phyloP scores from a whole-genome alignment of 441 rosid genomes.

The Pelargonium australe region DNA sequence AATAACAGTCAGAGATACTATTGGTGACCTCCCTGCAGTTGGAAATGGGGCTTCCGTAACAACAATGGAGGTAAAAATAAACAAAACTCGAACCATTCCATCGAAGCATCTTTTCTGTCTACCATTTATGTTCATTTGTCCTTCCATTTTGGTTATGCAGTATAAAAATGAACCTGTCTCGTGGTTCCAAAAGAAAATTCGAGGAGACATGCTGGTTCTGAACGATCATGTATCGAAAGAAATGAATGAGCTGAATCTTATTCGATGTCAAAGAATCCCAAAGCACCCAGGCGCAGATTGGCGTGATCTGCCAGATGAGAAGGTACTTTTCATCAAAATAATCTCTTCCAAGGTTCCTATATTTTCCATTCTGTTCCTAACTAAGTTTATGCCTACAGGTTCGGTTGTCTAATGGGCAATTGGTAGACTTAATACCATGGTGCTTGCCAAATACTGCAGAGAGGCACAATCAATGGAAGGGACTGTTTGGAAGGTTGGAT shows the following conservation, averaged over 20 bases:
- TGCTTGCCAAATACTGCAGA: conserved; percentile 73
- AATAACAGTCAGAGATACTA: conserved; percentile 85
- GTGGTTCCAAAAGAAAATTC: conserved; percentile 61
- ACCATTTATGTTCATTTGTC: too few species aligned
- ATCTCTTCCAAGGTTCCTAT: too few species aligned
- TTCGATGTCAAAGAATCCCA: conserved; percentile 62
- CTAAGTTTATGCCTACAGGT: conserved; percentile 34
- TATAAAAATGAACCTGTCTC: conserved; percentile 51
- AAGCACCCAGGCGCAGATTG: conserved; percentile 87
- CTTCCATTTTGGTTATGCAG: conserved; percentile 31
- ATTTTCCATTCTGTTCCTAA: not conserved
- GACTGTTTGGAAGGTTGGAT: conserved; percentile 77
- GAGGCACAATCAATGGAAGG: conserved; percentile 82
- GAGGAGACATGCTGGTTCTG: conserved; percentile 42
- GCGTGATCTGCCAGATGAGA: conserved; percentile 70
- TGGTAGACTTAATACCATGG: conserved; percentile 62
- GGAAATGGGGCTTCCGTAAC: conserved; percentile 52
- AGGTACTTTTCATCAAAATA: conserved; percentile 29
- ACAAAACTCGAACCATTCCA: too few species aligned
- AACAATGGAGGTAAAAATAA: conserved; percentile 37
- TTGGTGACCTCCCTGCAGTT: conserved; percentile 78
- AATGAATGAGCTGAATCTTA: conserved; percentile 76
- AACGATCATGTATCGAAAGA: conserved; percentile 72
- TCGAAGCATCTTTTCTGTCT: too few species aligned
- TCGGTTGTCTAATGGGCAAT: conserved; percentile 50